Conservation (phyloP, 2,329 filamentous ascomycete genomes). For the Trichoderma hamatum region DNA sequence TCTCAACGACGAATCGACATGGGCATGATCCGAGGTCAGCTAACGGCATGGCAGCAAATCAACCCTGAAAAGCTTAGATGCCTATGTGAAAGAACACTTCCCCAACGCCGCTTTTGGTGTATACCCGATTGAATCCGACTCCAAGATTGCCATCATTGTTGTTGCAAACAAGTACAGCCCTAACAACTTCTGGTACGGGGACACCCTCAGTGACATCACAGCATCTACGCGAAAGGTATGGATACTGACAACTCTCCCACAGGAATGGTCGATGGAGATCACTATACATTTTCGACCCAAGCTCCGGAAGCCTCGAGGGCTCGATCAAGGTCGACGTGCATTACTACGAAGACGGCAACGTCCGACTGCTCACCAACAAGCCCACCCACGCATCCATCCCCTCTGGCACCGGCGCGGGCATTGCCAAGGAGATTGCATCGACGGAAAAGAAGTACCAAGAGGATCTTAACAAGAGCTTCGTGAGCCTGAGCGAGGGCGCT, state of each 20-base stretch:
- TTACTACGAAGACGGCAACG: slow-evolving; percentile 99
- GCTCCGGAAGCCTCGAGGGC: slow-evolving; percentile 70
- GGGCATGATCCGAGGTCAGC: not conserved
- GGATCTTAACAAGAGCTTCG: slow-evolving; percentile 90
- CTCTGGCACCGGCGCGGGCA: slow-evolving; percentile 65
- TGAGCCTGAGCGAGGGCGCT: slow-evolving; percentile 84
- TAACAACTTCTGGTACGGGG: slow-evolving; percentile 86
- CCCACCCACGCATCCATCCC: slow-evolving; percentile 64
- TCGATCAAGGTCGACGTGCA: slow-evolving; percentile 92
- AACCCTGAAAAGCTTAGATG: slow-evolving; percentile 73
- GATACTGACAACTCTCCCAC: slow-evolving; percentile 29
- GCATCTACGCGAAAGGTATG: not conserved
- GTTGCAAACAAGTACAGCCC: slow-evolving; percentile 98
- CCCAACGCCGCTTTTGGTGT: slow-evolving; percentile 78
- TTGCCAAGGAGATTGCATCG: slow-evolving; percentile 76
- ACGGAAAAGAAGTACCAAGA: slow-evolving; percentile 94
- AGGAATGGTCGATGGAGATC: slow-evolving; percentile 98
- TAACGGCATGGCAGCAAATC: slow-evolving; percentile 61
- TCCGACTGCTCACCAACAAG: slow-evolving; percentile 89
- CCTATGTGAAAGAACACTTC: slow-evolving; percentile 87
- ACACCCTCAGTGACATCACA: not conserved
- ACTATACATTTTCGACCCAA: slow-evolving; percentile 76
- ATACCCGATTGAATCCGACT: slow-evolving; percentile 77
- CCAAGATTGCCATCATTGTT: slow-evolving; percentile 76
- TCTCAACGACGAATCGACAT: not conserved